Base-by-base conservation (phyloP, 805 yeast species). In the Lipomyces lipofer region DNA sequence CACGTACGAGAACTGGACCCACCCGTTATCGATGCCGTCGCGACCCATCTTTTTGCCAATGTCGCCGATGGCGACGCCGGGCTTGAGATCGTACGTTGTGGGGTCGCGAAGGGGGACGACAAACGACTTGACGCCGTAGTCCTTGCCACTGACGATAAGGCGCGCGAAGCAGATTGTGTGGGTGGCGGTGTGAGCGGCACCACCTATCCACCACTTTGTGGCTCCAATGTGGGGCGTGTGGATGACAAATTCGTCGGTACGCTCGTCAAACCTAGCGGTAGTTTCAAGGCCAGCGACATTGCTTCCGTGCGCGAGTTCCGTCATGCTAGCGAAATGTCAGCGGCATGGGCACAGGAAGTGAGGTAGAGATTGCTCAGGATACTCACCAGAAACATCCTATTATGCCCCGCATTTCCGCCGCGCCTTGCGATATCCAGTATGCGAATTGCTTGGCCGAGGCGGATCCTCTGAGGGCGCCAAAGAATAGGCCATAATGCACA, bases 141-240 rank as follows among this genome's bases (percentile, higher is more conserved):
- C 97, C 70, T 86, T 81, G 30, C 87, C 92, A 43, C 84, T 75
- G 28, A 88, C 89, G 49, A 87, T 80, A 58, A 91, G 76, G 57
- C 97, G 78, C 3, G 97, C 97, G 69, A 84, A 91, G 24, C 82
- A 86, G n/a, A 84, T 82, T 22, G 88, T 76, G 73, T 91, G 97
- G 27, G 91, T 88, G 4, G 97, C 88, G 19, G 95, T 84, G 71
- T 88, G 95, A 9, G 97, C 97, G 39, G 97, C 97, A 64, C 97
- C 97, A 45, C 97, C 97, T 66, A 91, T 91, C 97, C 97, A 91
- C 97, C 97, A 91, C 70, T 91, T 91, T 24, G 97, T 90, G 42
- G 97, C 97, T 33, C 95, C 91, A 51, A 87, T 70, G 67, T 90
- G 87, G 1, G 97, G 97, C 10, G 97, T 91, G 68, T 88, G 80